A percentile compares a stretch with the other conserved stretches of the same genome.
These are phyloP conservation scores for Musa itinerans DNA, from an alignment of 176 grass and related monocot species.

Conservation along the genomic window DNA sequence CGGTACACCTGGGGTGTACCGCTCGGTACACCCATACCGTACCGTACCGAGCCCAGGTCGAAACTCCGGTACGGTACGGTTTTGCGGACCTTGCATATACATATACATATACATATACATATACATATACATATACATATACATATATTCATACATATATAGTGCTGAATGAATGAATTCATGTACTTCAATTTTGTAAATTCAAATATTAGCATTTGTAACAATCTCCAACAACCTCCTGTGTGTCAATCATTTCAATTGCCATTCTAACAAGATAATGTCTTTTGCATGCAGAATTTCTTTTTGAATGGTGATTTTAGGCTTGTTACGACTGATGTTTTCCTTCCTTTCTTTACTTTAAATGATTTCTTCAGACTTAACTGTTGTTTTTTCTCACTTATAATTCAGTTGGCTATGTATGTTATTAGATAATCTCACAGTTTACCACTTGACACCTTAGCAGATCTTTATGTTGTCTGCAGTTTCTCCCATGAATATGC, in stretches of 20 bases:
- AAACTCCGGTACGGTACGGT: too few relatives aligned
- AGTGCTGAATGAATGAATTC: too few relatives aligned
- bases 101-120: neutral
- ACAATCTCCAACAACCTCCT: too few relatives aligned
- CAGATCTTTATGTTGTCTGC: constrained; percentile 24
- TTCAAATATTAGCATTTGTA: too few relatives aligned
- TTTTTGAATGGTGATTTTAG: neutral
- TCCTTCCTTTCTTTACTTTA: neutral
- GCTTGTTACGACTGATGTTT: neutral
- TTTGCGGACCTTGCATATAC: too few relatives aligned
- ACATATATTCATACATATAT: neutral
- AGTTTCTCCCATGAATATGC: constrained; percentile 20
- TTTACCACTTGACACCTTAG: constrained; percentile 5
- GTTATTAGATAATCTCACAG: neutral
- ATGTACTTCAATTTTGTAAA: too few relatives aligned
- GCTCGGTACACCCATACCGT: too few relatives aligned
- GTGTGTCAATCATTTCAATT: too few relatives aligned
- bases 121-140: neutral
- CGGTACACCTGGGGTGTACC: too few relatives aligned
- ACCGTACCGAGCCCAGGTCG: too few relatives aligned
- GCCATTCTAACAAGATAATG: too few relatives aligned
- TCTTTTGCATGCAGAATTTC: neutral
- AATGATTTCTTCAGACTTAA: neutral
- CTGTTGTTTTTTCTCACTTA: neutral
- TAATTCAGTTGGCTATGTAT: neutral